Evolutionary conservation across 352 stramenopile genomes (phyloP).

Genomic region (Phytopythium kandeliae): DNA sequence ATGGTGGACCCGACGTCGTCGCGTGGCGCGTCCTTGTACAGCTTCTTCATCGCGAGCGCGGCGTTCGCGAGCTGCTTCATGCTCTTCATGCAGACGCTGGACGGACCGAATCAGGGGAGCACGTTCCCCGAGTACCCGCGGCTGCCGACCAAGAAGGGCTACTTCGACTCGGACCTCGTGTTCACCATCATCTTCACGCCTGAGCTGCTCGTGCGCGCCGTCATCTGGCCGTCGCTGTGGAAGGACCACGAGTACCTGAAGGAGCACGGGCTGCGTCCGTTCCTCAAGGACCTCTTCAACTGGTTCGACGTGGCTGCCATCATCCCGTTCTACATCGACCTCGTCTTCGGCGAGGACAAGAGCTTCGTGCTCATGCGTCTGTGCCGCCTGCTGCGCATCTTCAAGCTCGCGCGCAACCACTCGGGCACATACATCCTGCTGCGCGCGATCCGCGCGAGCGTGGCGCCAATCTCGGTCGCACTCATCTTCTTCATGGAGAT

Average conservation of each 20-base stretch:
- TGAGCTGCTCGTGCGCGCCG: constrained; percentile 58
- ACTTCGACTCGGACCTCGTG: constrained; percentile 58
- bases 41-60: constrained; percentile 62
- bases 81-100: constrained; percentile 70
- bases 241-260: constrained; percentile 63
- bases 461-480: constrained; percentile 73
- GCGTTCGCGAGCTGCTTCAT: constrained; percentile 71
- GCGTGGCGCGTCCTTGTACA: constrained; percentile 53
- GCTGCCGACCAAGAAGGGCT: constrained; percentile 38
- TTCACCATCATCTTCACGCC: constrained; percentile 72
- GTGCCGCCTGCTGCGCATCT: constrained; percentile 68
- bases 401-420: constrained; percentile 73
- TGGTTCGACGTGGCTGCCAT: constrained; percentile 76
- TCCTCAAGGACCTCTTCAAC: constrained; percentile 73
- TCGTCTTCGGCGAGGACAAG: constrained; percentile 66
- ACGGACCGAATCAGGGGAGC: constrained; percentile 63
- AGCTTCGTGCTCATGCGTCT: constrained; percentile 71
- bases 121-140: constrained; percentile 57
- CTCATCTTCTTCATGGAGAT: constrained; percentile 82
- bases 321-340: constrained; percentile 67
- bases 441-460: constrained; percentile 58
- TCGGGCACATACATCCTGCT: constrained; percentile 76
- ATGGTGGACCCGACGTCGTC: constrained; percentile 72
- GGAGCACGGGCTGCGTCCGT: constrained; percentile 56
- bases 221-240: constrained; percentile 76